A percentile compares a stretch with the other conserved stretches of the same genome.
These are phyloP conservation scores for Cordyceps farinosa DNA, from an alignment of 2,329 filamentous ascomycete species.

Conservation along the genomic window DNA sequence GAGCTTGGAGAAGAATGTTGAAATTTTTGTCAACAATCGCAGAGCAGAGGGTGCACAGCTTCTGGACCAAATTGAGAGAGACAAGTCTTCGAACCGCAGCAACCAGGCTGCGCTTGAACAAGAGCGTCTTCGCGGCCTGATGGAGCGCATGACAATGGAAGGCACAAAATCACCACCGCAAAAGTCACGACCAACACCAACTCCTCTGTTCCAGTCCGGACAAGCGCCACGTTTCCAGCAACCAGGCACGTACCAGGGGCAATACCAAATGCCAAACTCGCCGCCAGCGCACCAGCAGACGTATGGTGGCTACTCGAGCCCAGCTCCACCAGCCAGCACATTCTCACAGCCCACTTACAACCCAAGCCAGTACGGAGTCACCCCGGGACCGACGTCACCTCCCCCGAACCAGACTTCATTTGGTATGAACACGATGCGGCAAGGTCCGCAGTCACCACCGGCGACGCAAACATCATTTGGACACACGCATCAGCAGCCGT, in stretches of 20 bases:
- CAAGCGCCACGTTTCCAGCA: constrained; percentile 49
- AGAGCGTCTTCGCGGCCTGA: constrained; percentile 79
- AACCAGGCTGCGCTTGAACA: constrained; percentile 76
- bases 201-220: constrained; percentile 49
- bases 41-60: constrained; percentile 87
- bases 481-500: constrained; percentile 32
- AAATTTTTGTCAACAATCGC: constrained; percentile 93
- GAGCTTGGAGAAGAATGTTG: constrained; percentile 91
- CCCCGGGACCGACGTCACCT: constrained; percentile 57
- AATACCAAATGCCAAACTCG: constrained; percentile 58
- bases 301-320: constrained; percentile 41
- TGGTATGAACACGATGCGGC: constrained; percentile 35
- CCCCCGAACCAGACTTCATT: constrained; percentile 58
- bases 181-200: constrained; percentile 31
- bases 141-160: constrained; percentile 96
- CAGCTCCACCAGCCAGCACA: constrained; percentile 39
- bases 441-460: constrained; percentile 49
- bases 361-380: constrained; percentile 56
- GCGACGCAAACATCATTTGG: constrained; percentile 53
- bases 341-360: constrained; percentile 55
- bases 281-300: constrained; percentile 48
- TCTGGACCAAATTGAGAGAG: constrained; percentile 80
- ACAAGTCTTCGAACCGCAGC: constrained; percentile 59
- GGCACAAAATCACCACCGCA: constrained; percentile 40
- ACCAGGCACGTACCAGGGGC: constrained; percentile 47